These are phyloP conservation scores for Psidium friedrichsthalianum DNA, from an alignment of 345 rosid genomes.

Conservation along the genomic window DNA sequence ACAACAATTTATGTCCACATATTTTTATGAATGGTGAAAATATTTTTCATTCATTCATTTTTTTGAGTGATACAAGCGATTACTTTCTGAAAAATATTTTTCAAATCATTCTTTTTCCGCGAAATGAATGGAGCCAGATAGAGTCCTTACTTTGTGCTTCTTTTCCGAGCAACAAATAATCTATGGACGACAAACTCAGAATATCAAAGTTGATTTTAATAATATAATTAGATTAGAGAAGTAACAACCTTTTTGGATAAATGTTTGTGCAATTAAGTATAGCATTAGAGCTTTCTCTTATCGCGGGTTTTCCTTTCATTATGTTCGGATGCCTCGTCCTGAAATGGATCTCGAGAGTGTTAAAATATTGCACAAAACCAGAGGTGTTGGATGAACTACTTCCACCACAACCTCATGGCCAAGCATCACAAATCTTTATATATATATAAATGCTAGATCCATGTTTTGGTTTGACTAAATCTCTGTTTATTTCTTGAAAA, in stretches of 20 bases:
- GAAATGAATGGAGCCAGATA: no score
- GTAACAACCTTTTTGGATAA: background rate
- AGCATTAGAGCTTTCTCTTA: background rate
- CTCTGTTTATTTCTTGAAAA: no score
- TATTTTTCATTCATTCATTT: no score
- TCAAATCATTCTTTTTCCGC: no score
- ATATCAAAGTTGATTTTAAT: background rate
- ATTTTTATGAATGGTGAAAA: no score
- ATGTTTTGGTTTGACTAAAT: background rate
- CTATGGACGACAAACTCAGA: background rate
- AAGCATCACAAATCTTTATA: background rate
- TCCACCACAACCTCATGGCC: background rate
- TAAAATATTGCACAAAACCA: background rate
- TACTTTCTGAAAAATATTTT: no score
- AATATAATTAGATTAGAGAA: background rate
- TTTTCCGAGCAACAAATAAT: background rate
- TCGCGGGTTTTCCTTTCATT: background rate
- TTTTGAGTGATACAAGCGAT: no score
- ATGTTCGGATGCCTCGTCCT: background rate
- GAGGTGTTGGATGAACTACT: background rate
- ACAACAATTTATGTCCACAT: no score
- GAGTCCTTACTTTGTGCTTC: background rate
- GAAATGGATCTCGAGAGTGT: background rate
- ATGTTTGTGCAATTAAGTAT: background rate
- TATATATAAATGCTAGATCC: background rate